Evolutionary conservation across 108 stramenopile genomes (phyloP), one percentile per base, ranked within the genome.

Genomic region (Aurantiochytrium sp.): DNA sequence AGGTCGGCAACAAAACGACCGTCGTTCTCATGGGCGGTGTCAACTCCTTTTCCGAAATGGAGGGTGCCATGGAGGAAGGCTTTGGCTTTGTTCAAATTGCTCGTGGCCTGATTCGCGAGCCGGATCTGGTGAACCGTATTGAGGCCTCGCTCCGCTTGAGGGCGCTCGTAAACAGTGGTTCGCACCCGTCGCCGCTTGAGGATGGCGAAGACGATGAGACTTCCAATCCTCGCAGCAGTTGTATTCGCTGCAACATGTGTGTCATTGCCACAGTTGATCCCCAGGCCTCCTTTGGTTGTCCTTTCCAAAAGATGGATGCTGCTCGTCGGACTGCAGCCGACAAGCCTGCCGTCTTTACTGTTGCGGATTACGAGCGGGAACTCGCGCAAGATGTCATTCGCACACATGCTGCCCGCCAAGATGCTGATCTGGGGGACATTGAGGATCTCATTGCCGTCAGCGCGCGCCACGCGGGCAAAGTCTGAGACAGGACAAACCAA

Each of bases 41-140:
- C 76, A 83, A 53, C 51, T 47, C 76, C 3, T 53, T 83, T 23
- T 55, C 76, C 16, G 76, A 83, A 45, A 83, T 83, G 76, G 76
- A 83, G 28, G 76, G 76, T 35, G 76, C 76, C 51, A 53, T 83
- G 76, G 76, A 83, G 28, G 76, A 83, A 83, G 76, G 76, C 23
- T 83, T 83, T 53, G 51, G 51, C 43, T 53, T 83, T 28, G 76
- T 83, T 10, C 76, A 83, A 23, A 53, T 83, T 12, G 76, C 76
- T 0, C 76, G 76, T 6, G 45, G 49, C 49, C 76, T 83, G 18
- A 83, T 83, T 23, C 45, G 76, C 45, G 76, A 83, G 51, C 76
- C 76, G n/a, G 76, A 83, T 23, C 51, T 83, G 44, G 51, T 83
- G 16, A 83, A 83, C 51, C 45, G 51, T 12, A 53, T 83, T 45